Base-by-base conservation (phyloP, 495 filamentous ascomycete species). In the Apiosordaria backusii region DNA sequence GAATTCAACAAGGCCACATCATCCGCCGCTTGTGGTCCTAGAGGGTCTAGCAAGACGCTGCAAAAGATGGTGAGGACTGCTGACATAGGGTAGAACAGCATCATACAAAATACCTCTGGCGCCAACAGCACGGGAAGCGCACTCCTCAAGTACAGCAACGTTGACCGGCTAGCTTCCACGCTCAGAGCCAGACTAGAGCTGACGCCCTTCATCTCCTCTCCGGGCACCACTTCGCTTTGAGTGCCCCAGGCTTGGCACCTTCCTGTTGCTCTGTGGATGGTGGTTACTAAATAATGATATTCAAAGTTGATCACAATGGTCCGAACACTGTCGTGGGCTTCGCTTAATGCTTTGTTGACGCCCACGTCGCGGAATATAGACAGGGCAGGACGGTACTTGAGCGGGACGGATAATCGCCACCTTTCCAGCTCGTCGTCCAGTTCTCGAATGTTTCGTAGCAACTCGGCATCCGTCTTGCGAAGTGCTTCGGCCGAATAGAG, bases 41-140 rank as follows among this genome's bases (percentile, higher is more conserved):
- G 66, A 4, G 83, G 83, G 60, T 82, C 80, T 19, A 80, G 74
- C 4, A 85, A 74, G 61, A 84, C 81, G 61, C 78, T 82, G 74
- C 79, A 84, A 62, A 85, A 85, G 27, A 85, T 77, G 16, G 75
- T 75, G 29, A 83, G 73, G 22, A 83, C 72, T 26, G 82, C 82
- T 21, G 82, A 82, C 67, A 84, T 81, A 45, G 82, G 83, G 63
- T 85, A 85, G 70, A 83, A 84, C 18, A 84, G 75, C 0, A 84
- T 66, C 13, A 76, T 78, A 78, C 82, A 85, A 60, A 83, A 83
- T 1, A 81, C 75, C 23, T 81, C 79, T 0, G 78, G 78, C 1
- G 78, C 35, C 35, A 45, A 69, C 6, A 85, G 68, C 0, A 77
- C 77, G 65, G 78, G 73, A 3, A 79, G 75, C 10, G 78, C 73